Evolutionary conservation across 352 stramenopile species (phyloP), one percentile per base, ranked within the genome.

Genomic region (Phytophthora podocarpi): DNA sequence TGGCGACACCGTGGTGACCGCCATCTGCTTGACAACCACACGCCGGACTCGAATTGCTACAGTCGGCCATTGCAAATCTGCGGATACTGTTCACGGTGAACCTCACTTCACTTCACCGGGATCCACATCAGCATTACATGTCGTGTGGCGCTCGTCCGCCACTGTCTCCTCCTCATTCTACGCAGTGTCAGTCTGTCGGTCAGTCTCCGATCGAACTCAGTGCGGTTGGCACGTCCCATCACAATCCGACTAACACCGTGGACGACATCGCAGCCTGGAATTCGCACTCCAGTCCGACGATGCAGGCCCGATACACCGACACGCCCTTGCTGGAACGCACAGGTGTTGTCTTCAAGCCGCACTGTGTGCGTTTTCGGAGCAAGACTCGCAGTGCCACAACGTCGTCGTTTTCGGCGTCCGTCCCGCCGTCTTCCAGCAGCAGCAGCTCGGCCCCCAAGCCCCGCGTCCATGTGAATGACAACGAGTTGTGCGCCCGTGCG

Each of bases 381-480:
- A 59, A 72, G 28, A 39, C 23, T 5, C 48, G 63, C 5, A 57
- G 35, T 21, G 36, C 35, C 13, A 59, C 57, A 1, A 28, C 63
- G 12, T 39, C 53, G 16, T 67, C 63, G 26, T 13, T 57, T 12
- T 52, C 52, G n/a, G 43, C 23, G 12, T 60, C 63, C 40, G n/a
- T 45, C 18, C 27, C 35, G 34, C n/a, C 55, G 26, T 69, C 26
- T 16, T 51, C 56, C 46, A 53, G 23, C 47, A 56, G 16, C 34
- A 34, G 16, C 31, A 26, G 28, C 7, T 64, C 47, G 18, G 28
- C 24, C 18, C 31, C 41, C 8, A 67, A 54, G 34, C 53, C 62
- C 23, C 63, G 67, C 12, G 70, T 82, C n/a, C 57, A 67, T 24
- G 42, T 74, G 9, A 27, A 72, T 39, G 67, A 77, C 53, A 16